A percentile compares a stretch with the other conserved stretches of the same genome.
These are phyloP conservation scores for Hygrophila difformis DNA, from an alignment of 257 asterid species.

Conservation along the genomic window DNA sequence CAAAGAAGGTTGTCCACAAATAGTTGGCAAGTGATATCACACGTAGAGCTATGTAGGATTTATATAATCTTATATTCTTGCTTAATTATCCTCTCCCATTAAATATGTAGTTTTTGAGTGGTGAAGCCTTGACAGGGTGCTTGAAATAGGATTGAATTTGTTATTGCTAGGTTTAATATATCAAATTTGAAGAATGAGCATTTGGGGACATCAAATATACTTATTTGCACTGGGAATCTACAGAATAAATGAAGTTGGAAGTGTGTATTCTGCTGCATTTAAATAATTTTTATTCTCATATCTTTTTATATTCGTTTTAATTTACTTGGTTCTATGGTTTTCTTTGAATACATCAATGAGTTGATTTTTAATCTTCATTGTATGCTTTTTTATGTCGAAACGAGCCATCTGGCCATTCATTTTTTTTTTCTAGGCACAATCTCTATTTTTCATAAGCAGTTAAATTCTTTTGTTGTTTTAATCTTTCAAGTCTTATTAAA, in stretches of 20 bases:
- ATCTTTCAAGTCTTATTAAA: slow-evolving; percentile 18
- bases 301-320: too few species aligned
- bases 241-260: too few species aligned
- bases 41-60: too few species aligned
- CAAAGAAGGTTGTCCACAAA: too few species aligned
- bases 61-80: neutral
- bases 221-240: too few species aligned
- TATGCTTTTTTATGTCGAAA: too few species aligned
- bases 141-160: neutral
- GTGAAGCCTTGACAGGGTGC: neutral
- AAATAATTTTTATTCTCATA: too few species aligned
- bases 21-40: too few species aligned
- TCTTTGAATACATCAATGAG: too few species aligned
- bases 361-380: too few species aligned
- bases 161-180: neutral
- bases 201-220: neutral
- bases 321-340: too few species aligned
- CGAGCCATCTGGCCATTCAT: neutral
- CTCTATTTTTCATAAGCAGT: slow-evolving; percentile 6
- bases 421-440: neutral
- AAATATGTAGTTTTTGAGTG: neutral
- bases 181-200: neutral
- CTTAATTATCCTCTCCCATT: neutral
- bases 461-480: slow-evolving; percentile 1
- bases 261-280: too few species aligned